Conservation (phyloP, 1,284 basidiomycete genomes). For the Melanopsichium pennsylvanicum region DNA sequence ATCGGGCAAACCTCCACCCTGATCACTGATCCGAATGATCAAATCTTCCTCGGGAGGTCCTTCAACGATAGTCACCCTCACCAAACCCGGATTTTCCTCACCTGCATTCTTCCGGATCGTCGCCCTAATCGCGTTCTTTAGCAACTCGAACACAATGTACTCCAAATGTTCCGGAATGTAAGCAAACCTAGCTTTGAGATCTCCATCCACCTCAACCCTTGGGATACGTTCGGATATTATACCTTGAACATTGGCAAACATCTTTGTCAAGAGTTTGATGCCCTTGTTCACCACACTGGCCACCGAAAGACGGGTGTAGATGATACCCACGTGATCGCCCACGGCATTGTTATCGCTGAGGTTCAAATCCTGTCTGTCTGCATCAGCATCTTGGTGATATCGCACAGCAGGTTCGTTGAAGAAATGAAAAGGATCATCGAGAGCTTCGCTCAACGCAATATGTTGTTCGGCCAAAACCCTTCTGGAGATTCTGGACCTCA, state of each 20-base stretch:
- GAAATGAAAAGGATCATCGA: conserved; percentile 58
- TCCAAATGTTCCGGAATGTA: conserved; percentile 87
- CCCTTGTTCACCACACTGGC: conserved; percentile 69
- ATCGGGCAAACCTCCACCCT: conserved; percentile 44
- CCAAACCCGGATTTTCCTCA: conserved; percentile 22
- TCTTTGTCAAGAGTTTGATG: conserved; percentile 74
- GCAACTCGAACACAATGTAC: conserved; percentile 85
- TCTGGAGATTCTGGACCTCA: conserved; percentile 85
- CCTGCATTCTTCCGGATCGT: conserved; percentile 47
- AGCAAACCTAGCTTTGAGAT: conserved; percentile 77
- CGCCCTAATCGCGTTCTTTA: conserved; percentile 75
- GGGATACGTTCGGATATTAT: conserved; percentile 69
- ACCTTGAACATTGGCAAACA: conserved; percentile 72
- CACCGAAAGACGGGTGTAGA: conserved; percentile 79
- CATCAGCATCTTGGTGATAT: conserved; percentile 7
- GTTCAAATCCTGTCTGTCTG: neutral
- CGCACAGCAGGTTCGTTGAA: conserved; percentile 41
- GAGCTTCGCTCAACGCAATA: conserved; percentile 77
- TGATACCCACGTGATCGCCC: conserved; percentile 78
- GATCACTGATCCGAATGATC: conserved; percentile 61
- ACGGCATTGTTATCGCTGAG: conserved; percentile 10
- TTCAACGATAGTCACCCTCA: conserved; percentile 61
- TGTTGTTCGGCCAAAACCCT: conserved; percentile 89
- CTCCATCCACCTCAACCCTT: conserved; percentile 77
- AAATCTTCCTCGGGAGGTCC: conserved; percentile 61